Base-by-base conservation (phyloP, 2,329 filamentous ascomycete species). In the Fusarium chlamydosporum region DNA sequence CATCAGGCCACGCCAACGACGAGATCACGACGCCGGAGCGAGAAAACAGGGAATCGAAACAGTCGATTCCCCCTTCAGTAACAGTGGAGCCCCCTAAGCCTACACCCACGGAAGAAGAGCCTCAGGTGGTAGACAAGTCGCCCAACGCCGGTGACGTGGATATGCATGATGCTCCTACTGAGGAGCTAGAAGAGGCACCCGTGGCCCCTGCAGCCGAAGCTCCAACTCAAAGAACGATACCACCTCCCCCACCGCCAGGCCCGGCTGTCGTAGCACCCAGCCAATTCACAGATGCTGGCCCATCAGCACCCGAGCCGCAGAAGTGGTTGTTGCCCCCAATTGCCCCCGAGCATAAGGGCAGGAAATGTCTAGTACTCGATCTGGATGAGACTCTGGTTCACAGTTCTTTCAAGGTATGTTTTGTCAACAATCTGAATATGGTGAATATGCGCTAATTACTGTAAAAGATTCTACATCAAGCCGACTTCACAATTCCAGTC, bases 401-500 rank as follows among this genome's bases (percentile, higher is more conserved):
- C 82, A 98, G 96, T 79, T 98, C 96, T 73, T 99, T 99, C 82
- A 99, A 99, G 88, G 95, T 96, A 83, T 72, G 76, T 67, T 27
- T 35, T 23, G 18, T 11, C 31, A 43, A 20, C 11, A 66, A 47
- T 20, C 33, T 16, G 13, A 23, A 45, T 11, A 27, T 27, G 4
- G 34, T 40, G 26, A 8, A 38, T n/a, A 50, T 62, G 57, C 62
- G 70, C 72, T 74, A 69, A 61, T 67, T 74, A 61, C 42, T 56
- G 15, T 33, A 42, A 12, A 76, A 98, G 94, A 96, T 98, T 72
- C 86, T 99, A 45, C 94, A 98, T 76, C 95, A 98, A 84, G 96
- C 96, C 61, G 96, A 99, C 80, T 98, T 99, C 78, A 99, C 96
- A 7, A 98, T 99, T 77, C 96, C 96, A 0, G 96, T 99, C 31